A percentile compares a stretch with the other conserved stretches of the same genome.
Evolutionary conservation across 1,139 yeast species (phyloP).

Genomic region (Taiozyma onychis): DNA sequence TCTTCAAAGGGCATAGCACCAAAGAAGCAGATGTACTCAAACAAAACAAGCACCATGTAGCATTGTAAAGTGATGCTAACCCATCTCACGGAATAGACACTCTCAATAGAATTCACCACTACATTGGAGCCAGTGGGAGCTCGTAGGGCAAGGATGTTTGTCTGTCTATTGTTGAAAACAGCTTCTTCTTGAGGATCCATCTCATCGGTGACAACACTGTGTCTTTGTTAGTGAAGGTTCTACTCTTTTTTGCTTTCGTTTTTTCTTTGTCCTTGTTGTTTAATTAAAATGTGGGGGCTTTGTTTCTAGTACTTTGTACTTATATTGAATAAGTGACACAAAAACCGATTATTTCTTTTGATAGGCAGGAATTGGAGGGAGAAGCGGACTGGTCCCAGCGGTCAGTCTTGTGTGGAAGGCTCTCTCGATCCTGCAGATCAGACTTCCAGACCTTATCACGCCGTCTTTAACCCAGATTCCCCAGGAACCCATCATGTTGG

Average conservation of each 20-base stretch:
- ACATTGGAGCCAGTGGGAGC: not conserved
- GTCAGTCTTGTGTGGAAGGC: constrained; percentile 33
- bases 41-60: not conserved
- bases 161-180: not conserved
- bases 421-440: constrained; percentile 51
- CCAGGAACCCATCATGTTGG: constrained; percentile 85
- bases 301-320: too few species aligned
- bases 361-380: not conserved
- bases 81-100: not conserved
- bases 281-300: constrained; percentile 13
- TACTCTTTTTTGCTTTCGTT: too few species aligned
- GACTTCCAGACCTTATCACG: constrained; percentile 48
- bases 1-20: not conserved
- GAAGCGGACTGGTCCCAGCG: not conserved
- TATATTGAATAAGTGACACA: not conserved
- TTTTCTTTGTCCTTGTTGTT: not conserved
- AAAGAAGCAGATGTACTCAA: not conserved
- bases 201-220: not conserved
- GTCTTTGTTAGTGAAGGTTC: too few species aligned
- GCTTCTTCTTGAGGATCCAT: not conserved
- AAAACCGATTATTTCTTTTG: not conserved
- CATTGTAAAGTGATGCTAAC: not conserved
- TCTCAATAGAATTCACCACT: not conserved
- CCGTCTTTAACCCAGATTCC: constrained; percentile 84
- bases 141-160: not conserved